Evolutionary conservation across 495 filamentous ascomycete genomes (phyloP).

Genomic region (Penicillium tannophilum): DNA sequence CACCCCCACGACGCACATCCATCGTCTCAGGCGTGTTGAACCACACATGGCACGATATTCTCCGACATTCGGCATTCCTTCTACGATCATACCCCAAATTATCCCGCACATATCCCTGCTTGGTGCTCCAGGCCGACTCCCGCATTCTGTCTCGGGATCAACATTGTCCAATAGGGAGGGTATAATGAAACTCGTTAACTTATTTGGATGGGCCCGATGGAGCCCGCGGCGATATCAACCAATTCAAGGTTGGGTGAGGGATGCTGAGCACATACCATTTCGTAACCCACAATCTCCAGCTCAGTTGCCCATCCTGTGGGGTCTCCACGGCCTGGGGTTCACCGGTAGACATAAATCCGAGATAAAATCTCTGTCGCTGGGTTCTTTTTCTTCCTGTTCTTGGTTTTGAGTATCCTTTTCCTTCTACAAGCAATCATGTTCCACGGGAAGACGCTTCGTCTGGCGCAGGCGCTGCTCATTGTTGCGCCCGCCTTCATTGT

Average conservation of each 20-base stretch:
- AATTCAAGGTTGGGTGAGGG: not conserved
- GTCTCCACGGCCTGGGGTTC: conserved; percentile 4
- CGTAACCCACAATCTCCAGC: not conserved
- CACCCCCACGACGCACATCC: not conserved
- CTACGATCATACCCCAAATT: not conserved
- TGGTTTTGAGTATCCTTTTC: not conserved
- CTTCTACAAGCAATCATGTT: conserved; percentile 4
- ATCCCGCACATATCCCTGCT: not conserved
- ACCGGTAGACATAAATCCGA: not conserved
- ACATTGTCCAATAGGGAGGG: not conserved
- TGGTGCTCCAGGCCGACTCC: not conserved
- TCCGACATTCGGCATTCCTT: conserved; percentile 5
- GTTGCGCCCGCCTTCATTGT: conserved; percentile 41
- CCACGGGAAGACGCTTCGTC: conserved; percentile 21
- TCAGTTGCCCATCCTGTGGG: not conserved
- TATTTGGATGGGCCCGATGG: not conserved
- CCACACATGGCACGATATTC: not conserved
- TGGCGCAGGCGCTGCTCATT: conserved; percentile 36
- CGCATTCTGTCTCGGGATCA: not conserved
- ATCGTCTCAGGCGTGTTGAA: not conserved
- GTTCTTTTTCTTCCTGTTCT: not conserved
- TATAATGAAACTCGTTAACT: not conserved
- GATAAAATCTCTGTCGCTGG: not conserved
- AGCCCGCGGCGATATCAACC: not conserved
- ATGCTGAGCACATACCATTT: not conserved